Evolutionary conservation across 1,284 basidiomycete species (phyloP).

Genomic region (Leccinum subrobustum): DNA sequence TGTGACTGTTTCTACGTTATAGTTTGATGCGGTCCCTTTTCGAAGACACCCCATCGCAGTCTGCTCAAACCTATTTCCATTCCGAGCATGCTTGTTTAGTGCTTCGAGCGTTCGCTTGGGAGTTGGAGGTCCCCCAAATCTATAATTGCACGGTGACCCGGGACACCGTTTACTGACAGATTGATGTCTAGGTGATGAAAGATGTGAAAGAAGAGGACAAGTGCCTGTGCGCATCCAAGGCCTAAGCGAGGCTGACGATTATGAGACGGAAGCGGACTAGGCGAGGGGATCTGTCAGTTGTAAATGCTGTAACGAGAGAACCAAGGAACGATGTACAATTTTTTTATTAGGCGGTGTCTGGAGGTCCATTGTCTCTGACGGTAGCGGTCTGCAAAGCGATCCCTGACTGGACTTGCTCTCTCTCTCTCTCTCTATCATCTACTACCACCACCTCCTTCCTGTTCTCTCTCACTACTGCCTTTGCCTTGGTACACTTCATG

Average conservation of each 20-base stretch:
- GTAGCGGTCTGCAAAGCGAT: conserved; percentile 11
- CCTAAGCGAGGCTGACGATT: conserved; percentile 14
- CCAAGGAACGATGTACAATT: conserved; percentile 9
- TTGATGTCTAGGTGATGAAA: conserved; percentile 23
- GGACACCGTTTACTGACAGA: conserved; percentile 50
- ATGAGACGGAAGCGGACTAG: not conserved
- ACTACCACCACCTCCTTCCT: conserved; percentile 15
- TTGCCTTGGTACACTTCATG: conserved; percentile 25
- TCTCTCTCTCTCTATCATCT: conserved; percentile 19
- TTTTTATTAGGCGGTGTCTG: conserved; percentile 30
- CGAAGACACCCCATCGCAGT: conserved; percentile 35
- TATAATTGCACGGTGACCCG: conserved; percentile 23
- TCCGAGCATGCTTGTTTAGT: conserved; percentile 9
- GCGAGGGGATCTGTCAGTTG: conserved; percentile 10
- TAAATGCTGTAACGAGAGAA: conserved; percentile 21
- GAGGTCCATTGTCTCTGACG: conserved; percentile 19
- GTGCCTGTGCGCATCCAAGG: conserved; percentile 50
- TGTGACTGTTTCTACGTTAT: conserved; percentile 26
- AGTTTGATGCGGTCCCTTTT: conserved; percentile 38
- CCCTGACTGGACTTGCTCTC: conserved; percentile 6
- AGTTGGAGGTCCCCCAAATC: conserved; percentile 23
- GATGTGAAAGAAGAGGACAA: conserved; percentile 66
- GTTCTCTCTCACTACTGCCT: conserved; percentile 1
- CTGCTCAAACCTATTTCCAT: conserved; percentile 23
- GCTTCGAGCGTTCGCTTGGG: conserved; percentile 29